Conservation (phyloP, 2,329 filamentous ascomycete species). For the Hirsutella minnesotensis region DNA sequence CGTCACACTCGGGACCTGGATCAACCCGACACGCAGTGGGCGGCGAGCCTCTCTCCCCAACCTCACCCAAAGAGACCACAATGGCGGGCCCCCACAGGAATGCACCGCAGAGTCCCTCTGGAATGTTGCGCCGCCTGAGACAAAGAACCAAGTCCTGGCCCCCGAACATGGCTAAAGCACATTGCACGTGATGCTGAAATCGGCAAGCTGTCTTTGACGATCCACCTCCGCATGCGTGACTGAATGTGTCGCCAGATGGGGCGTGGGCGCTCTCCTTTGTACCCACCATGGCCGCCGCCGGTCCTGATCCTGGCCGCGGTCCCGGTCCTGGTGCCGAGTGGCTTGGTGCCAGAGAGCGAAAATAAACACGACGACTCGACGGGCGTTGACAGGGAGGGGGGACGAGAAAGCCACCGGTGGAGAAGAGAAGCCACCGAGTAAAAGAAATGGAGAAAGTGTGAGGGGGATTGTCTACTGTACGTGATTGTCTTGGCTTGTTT, state of each 20-base stretch:
- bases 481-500: constrained; percentile 1
- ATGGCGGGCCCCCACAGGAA: constrained; percentile 18
- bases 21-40: background rate
- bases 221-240: constrained; percentile 8
- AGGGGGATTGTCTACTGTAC: background rate
- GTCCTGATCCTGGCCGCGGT: too few species aligned
- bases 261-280: background rate
- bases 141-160: constrained; percentile 19
- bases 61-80: constrained; percentile 22
- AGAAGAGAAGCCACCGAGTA: background rate
- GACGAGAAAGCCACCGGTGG: background rate
- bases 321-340: too few species aligned
- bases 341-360: too few species aligned
- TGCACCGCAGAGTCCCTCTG: constrained; percentile 12
- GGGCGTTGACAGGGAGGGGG: background rate
- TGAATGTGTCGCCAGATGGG: background rate
- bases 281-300: too few species aligned
- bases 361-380: too few species aligned
- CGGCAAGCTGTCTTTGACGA: constrained; percentile 5
- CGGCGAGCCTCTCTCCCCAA: constrained; percentile 9
- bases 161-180: constrained; percentile 13
- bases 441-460: background rate
- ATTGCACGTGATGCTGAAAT: constrained; percentile 14
- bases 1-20: too few species aligned
- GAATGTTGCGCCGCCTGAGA: constrained; percentile 23